These are phyloP conservation scores for Aspergillus sclerotialis DNA, from an alignment of 2,329 filamentous ascomycete genomes.

Conservation along the genomic window DNA sequence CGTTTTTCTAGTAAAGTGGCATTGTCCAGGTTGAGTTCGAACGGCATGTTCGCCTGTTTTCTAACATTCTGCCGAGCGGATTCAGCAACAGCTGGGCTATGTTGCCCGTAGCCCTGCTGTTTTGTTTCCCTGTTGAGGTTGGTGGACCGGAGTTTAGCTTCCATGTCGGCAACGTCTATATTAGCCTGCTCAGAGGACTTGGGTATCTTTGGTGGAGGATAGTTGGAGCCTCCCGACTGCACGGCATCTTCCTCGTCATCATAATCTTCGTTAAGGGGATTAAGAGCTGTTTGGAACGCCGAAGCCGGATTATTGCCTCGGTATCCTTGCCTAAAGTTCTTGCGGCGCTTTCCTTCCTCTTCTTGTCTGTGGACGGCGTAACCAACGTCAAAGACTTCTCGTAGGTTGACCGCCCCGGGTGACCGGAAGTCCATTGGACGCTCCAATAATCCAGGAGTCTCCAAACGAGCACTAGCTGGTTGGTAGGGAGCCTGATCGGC, in stretches of 20 bases:
- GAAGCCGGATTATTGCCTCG: constrained; percentile 47
- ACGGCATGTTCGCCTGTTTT: constrained; percentile 67
- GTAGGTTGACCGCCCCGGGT: constrained; percentile 86
- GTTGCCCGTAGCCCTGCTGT: constrained; percentile 72
- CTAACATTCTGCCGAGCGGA: constrained; percentile 77
- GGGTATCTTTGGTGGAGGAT: constrained; percentile 58
- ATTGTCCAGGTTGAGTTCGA: constrained; percentile 87
- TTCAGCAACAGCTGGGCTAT: constrained; percentile 74
- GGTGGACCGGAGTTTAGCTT: constrained; percentile 80
- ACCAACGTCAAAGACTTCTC: constrained; percentile 96
- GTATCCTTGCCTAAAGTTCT: constrained; percentile 69
- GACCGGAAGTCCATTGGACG: constrained; percentile 87
- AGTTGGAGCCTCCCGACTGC: constrained; percentile 42
- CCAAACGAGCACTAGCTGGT: constrained; percentile 46
- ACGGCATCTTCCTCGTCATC: constrained; percentile 54
- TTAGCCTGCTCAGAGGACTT: constrained; percentile 50
- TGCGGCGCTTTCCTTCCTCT: constrained; percentile 86
- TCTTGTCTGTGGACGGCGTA: constrained; percentile 96
- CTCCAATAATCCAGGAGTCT: constrained; percentile 47
- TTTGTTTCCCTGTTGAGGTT: constrained; percentile 58
- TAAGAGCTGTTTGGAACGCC: constrained; percentile 56
- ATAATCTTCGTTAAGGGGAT: constrained; percentile 57
- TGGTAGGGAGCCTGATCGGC: constrained; percentile 33
- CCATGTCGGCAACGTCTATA: constrained; percentile 67
- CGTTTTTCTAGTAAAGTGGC: constrained; percentile 78